phyloP scores from a whole-genome alignment of 495 filamentous ascomycete genomes.

The Baudoinia panamericana region DNA sequence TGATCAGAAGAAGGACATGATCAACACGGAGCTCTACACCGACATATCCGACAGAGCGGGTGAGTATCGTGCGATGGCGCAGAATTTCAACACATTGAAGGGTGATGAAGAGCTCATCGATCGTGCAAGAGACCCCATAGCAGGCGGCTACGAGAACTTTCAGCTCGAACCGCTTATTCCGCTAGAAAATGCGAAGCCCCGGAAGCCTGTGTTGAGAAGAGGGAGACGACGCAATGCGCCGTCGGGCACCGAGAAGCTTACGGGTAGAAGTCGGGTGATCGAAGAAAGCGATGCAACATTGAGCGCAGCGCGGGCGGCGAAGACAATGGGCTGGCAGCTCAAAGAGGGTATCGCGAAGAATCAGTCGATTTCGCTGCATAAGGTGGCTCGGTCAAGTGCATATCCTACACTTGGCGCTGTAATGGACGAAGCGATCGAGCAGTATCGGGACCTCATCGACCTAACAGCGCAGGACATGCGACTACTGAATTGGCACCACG shows the following conservation, averaged over 20 bases:
- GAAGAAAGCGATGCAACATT: constrained; percentile 33
- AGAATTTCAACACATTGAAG: constrained; percentile 56
- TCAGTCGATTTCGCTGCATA: constrained; percentile 61
- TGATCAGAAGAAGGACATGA: constrained; percentile 61
- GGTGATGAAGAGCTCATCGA: constrained; percentile 78
- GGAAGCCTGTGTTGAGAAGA: constrained; percentile 19
- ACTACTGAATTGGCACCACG: constrained; percentile 94
- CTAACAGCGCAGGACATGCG: constrained; percentile 76
- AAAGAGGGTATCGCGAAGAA: constrained; percentile 49
- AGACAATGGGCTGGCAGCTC: constrained; percentile 68
- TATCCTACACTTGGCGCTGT: constrained; percentile 71
- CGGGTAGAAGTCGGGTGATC: constrained; percentile 29
- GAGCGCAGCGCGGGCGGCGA: constrained; percentile 45
- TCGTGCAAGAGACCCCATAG: constrained; percentile 62
- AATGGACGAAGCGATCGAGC: constrained; percentile 75
- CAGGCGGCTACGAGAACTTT: constrained; percentile 57
- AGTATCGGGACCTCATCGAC: constrained; percentile 74
- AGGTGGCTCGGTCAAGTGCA: constrained; percentile 42
- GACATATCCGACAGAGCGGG: constrained; percentile 85
- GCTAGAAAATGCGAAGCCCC: constrained; percentile 24
- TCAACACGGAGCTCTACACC: constrained; percentile 83
- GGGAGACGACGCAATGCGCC: constrained; percentile 22
- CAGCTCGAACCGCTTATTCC: constrained; percentile 51
- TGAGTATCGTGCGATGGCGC: constrained; percentile 65
- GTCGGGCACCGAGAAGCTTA: constrained; percentile 32